A percentile compares a stretch with the other conserved stretches of the same genome.
These are phyloP conservation scores for Fusarium sp. DNA, from an alignment of 2,329 filamentous ascomycete genomes.

Conservation along the genomic window DNA sequence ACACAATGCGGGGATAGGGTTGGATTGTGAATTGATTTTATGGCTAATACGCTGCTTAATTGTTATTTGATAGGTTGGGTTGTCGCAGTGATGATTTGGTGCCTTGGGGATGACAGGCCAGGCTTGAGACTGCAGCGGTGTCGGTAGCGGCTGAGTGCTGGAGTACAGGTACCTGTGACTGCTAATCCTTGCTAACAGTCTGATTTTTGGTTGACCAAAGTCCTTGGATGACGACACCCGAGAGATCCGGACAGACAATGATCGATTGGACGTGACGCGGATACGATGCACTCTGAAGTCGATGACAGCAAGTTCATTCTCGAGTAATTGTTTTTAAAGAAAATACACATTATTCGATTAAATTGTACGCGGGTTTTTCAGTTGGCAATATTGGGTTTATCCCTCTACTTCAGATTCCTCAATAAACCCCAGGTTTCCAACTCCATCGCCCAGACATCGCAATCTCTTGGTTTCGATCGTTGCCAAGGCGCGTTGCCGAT, in stretches of 20 bases:
- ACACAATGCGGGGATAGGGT: not conserved
- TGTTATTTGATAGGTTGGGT: conserved; percentile 6
- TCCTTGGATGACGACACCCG: conserved; percentile 31
- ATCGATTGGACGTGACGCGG: not conserved
- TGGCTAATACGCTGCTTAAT: not conserved
- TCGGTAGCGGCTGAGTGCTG: not conserved
- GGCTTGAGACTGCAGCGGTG: not conserved
- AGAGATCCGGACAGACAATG: conserved; percentile 23
- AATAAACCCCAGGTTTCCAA: conserved; percentile 8
- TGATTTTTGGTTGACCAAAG: not conserved
- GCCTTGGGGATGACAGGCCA: conserved; percentile 4
- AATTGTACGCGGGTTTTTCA: not conserved
- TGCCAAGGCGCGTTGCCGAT: conserved; percentile 35
- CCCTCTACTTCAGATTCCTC: too few species aligned
- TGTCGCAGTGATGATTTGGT: not conserved
- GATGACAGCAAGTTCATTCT: not conserved
- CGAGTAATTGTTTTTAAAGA: not conserved
- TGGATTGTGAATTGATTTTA: not conserved
- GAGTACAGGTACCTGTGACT: not conserved
- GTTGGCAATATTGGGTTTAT: not conserved
- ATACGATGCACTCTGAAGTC: not conserved
- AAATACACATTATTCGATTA: too few species aligned
- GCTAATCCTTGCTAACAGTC: conserved; percentile 6
- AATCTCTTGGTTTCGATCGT: not conserved
- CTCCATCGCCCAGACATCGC: conserved; percentile 2